Evolutionary conservation across 2,329 filamentous ascomycete genomes (phyloP), one percentile per base, ranked within the genome.

Genomic region (Ophiostoma australiae): DNA sequence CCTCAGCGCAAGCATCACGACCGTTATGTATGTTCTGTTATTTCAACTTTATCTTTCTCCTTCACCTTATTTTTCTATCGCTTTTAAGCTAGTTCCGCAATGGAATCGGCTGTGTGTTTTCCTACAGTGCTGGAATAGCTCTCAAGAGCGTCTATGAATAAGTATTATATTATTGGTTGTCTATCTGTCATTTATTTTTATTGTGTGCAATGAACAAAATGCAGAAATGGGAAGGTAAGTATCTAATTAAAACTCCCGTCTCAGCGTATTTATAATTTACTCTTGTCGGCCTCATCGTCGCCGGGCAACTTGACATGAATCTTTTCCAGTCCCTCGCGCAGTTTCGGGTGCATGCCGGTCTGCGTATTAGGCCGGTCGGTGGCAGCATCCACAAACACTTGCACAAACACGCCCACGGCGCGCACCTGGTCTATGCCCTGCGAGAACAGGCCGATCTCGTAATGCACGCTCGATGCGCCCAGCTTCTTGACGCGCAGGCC

Each of bases 371-470:
- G 91, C 72, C 89, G 86, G 74, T 90, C 88, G 20, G 87, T 90
- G 52, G 85, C 84, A 69, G 91, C 85, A 72, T 94, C 88, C n/a
- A 96, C 91, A 81, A 94, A 97, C 13, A 97, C 92, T 78, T 97
- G 94, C 17, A 93, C 86, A 77, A 95, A 93, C 75, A 91, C 90
- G 1, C 93, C 93, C 0, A 97, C 93, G 13, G 93, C 92, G 77
- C 91, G 92, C 11, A 95, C 92, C 27, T 86, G 82, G 1, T 92
- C 88, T 2, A 89, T 82, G 0, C 90, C 92, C 72, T 87, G 84
- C 77, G 92, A 89, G 76, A 97, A 98, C 1, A 98, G 84, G 0
- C 89, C 95, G 72, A 97, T 87, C 78, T 98, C 94, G 77, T 97
- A 98, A 15, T 89, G 91, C 10, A 97, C 93, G 76, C 93, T 97